phyloP scores from a whole-genome alignment of 306 rosid species.

The Pyrus pyrifolia region DNA sequence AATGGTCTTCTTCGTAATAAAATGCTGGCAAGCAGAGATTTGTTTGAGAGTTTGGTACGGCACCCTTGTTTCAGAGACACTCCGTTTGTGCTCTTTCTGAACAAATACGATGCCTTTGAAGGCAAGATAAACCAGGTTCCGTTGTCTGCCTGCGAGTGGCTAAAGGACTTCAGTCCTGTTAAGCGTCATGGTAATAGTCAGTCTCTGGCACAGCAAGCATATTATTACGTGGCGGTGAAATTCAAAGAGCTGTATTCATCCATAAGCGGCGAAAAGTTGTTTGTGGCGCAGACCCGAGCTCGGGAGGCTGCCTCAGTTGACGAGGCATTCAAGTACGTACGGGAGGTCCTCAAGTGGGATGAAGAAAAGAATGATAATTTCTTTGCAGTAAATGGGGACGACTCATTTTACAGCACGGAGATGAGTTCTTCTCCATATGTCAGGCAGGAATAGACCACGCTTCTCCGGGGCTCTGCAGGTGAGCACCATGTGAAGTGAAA shows the following conservation, averaged over 20 bases:
- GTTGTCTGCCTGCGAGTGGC: slow-evolving; percentile 78
- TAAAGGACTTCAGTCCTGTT: slow-evolving; percentile 66
- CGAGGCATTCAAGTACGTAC: slow-evolving; percentile 62
- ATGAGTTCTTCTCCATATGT: slow-evolving; percentile 50
- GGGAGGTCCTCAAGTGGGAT: slow-evolving; percentile 83
- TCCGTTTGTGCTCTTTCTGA: slow-evolving; percentile 68
- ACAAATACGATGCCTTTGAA: slow-evolving; percentile 74
- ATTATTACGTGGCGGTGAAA: slow-evolving; percentile 64
- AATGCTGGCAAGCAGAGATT: slow-evolving; percentile 66
- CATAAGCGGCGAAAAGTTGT: slow-evolving; percentile 58
- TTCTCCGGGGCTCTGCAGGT: slow-evolving; percentile 6
- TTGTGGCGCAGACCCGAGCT: slow-evolving; percentile 61
- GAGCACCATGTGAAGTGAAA: slow-evolving; percentile 3
- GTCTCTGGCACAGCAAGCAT: slow-evolving; percentile 73
- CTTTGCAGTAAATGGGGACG: slow-evolving; percentile 47
- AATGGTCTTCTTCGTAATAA: slow-evolving; percentile 47
- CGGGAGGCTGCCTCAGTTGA: slow-evolving; percentile 62
- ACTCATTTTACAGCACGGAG: slow-evolving; percentile 74
- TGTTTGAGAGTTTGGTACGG: slow-evolving; percentile 68
- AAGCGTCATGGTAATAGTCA: slow-evolving; percentile 56
- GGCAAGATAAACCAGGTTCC: slow-evolving; percentile 62
- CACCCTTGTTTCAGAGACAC: slow-evolving; percentile 68
- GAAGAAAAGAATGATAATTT: slow-evolving; percentile 65
- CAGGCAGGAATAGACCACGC: slow-evolving; percentile 46
- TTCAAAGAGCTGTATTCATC: slow-evolving; percentile 72